phyloP scores from a whole-genome alignment of 2,329 filamentous ascomycete genomes.

The Knoxdaviesia proteae region DNA sequence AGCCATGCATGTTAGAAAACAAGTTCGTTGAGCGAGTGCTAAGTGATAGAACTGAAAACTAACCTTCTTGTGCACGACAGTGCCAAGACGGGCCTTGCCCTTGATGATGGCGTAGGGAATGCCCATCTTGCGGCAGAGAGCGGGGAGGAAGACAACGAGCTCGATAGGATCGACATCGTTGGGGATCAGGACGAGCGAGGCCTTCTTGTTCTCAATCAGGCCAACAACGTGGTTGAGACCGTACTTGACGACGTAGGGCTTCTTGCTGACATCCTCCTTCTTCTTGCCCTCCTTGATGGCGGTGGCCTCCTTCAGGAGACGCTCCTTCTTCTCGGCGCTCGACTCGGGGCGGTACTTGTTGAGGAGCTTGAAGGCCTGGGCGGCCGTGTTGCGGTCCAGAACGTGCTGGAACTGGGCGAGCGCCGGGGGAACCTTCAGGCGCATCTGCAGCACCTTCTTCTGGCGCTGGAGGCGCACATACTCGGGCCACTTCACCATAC shows the following conservation, averaged over 20 bases:
- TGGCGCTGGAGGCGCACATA: slow-evolving; percentile 95
- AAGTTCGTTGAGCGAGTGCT: not conserved
- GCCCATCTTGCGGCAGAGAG: slow-evolving; percentile 99
- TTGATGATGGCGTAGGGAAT: slow-evolving; percentile 98
- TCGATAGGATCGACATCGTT: slow-evolving; percentile 99
- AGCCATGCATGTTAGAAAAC: slow-evolving; percentile 10
- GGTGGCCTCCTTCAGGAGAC: slow-evolving; percentile 92
- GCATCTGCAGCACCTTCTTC: slow-evolving; percentile 90
- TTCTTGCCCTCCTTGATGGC: slow-evolving; percentile 98
- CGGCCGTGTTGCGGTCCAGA: slow-evolving; percentile 88
- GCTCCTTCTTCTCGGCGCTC: slow-evolving; percentile 99
- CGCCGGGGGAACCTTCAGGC: slow-evolving; percentile 93
- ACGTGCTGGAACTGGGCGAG: slow-evolving; percentile 97
- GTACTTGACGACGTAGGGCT: slow-evolving; percentile 98
- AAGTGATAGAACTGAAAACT: slow-evolving; percentile 6
- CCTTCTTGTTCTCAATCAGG: slow-evolving; percentile 99
- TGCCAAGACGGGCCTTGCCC: slow-evolving; percentile 98
- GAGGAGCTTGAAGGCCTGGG: slow-evolving; percentile 95
- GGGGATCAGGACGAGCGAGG: slow-evolving; percentile 88
- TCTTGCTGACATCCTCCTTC: slow-evolving; percentile 99
- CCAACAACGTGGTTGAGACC: slow-evolving; percentile 98
- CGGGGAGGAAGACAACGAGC: slow-evolving; percentile 96
- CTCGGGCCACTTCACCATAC: slow-evolving; percentile 99
- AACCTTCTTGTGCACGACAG: slow-evolving; percentile 99
- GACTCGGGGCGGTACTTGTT: slow-evolving; percentile 99